Evolutionary conservation across 2,329 filamentous ascomycete species (phyloP).

Genomic region (Epichloe elymi): DNA sequence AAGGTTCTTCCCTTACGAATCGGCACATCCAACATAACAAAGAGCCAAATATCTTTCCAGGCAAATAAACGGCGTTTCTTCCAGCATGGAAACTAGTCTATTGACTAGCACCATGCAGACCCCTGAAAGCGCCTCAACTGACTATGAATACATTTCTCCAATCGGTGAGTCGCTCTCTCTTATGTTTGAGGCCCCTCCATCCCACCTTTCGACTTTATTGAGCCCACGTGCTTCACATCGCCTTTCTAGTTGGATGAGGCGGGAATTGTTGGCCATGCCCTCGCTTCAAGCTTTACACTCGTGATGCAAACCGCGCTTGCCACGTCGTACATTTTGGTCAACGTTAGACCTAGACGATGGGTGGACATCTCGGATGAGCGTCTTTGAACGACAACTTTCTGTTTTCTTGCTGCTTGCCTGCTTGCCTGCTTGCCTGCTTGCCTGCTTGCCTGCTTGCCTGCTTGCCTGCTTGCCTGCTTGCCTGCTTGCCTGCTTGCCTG

Average conservation of each 20-base stretch:
- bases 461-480: neutral
- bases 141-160: conserved; percentile 34
- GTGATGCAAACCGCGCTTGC: neutral
- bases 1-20: conserved; percentile 9
- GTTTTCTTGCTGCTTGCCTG: neutral
- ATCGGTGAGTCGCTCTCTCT: conserved; percentile 34
- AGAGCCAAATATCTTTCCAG: neutral
- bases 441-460: neutral
- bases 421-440: neutral
- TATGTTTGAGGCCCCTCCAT: neutral
- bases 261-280: neutral
- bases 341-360: neutral
- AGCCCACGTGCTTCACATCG: conserved; percentile 31
- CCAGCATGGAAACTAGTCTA: conserved; percentile 25
- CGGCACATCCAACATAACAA: conserved; percentile 4
- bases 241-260: conserved; percentile 21
- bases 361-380: neutral
- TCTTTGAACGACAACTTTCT: neutral
- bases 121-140: conserved; percentile 32
- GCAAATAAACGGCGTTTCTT: neutral
- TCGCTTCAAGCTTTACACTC: neutral
- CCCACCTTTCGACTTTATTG: neutral
- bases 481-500: neutral
- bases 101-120: conserved; percentile 22
- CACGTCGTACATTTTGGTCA: neutral